Base-by-base conservation (phyloP, 2,329 filamentous ascomycete genomes). In the Colletotrichum sp. region DNA sequence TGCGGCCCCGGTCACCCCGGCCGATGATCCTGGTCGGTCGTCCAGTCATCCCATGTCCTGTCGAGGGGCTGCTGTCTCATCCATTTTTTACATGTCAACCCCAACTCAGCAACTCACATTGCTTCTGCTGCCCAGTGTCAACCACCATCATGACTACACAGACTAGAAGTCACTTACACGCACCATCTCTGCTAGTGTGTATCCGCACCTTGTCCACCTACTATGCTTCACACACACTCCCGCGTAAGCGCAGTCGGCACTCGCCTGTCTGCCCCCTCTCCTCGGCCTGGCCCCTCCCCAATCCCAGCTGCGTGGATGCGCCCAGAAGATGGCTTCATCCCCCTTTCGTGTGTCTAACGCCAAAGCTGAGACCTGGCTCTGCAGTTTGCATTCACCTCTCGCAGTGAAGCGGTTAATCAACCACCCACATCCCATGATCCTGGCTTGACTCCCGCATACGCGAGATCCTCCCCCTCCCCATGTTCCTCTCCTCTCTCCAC, bases 381-480 rank as follows among this genome's bases (percentile, higher is more conserved):
- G 44, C 44, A 52, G 44, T 21, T 52, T 49, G 28, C 57, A 13
- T 16, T 60, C 63, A 63, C 62, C 63, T 63, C 55, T 68, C 32
- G 70, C 63, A 76, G 57, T 64, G 59, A 73, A 28, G 59, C 34
- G 52, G 39, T 24, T 57, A 72, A 60, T 55, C 55, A 63, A 52
- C 44, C 71, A 64, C 32, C 70, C 55, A 67, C 62, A 75, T 63
- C 69, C 72, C 62, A 67, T 36, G 24, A 64, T 64, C 62, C 62
- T 26, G 24, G 63, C 63, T 71, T 49, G 70, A 57, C 63, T 76
- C 70, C 70, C 74, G 74, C 74, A 76, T 76, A 76, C 64, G 70
- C 70, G 74, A 74, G 70, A 69, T 73, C 65, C 44, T 52, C n/a
- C 44, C 70, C 72, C 70, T 39, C 55, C 36, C 70, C 64, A 60